Conservation (phyloP, 1,139 yeast species). For the Kurtzmaniella natalensis region DNA sequence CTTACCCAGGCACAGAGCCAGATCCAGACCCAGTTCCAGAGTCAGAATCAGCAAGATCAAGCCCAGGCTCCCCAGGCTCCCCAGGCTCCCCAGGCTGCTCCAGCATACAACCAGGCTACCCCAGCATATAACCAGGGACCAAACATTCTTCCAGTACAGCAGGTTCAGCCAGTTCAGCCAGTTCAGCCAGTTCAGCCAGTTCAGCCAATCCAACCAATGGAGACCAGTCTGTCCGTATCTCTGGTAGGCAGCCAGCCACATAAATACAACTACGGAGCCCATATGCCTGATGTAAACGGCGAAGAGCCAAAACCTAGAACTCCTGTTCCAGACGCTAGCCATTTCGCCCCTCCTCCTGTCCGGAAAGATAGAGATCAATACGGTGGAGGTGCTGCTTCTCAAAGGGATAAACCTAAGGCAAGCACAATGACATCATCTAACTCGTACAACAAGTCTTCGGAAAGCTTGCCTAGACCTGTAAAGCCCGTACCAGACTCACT, state of each 20-base stretch:
- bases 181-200: too few relatives aligned
- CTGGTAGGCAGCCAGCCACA: too few relatives aligned
- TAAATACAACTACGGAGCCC: too few relatives aligned
- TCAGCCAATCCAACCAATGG: background rate
- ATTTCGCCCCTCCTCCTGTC: conserved; percentile 43
- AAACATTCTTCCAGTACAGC: background rate
- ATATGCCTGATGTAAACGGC: background rate
- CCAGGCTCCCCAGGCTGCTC: background rate
- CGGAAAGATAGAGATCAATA: conserved; percentile 20
- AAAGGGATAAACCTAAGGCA: background rate
- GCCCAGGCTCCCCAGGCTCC: conserved; percentile 1
- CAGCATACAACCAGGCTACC: background rate
- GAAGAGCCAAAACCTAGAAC: conserved; percentile 5
- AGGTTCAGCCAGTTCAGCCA: too few relatives aligned
- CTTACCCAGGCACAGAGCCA: too few relatives aligned
- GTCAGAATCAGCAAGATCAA: too few relatives aligned
- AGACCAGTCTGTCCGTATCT: background rate
- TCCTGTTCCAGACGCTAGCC: conserved; percentile 34
- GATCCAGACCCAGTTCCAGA: too few relatives aligned
- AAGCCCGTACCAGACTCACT: background rate
- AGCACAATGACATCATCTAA: background rate
- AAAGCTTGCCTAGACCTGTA: conserved; percentile 3
- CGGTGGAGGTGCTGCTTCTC: background rate
- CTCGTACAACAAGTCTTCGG: too few relatives aligned
- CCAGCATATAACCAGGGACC: background rate